Conservation (phyloP, 371 early-diverging fungal species). For the Chytridium lagenaria region DNA sequence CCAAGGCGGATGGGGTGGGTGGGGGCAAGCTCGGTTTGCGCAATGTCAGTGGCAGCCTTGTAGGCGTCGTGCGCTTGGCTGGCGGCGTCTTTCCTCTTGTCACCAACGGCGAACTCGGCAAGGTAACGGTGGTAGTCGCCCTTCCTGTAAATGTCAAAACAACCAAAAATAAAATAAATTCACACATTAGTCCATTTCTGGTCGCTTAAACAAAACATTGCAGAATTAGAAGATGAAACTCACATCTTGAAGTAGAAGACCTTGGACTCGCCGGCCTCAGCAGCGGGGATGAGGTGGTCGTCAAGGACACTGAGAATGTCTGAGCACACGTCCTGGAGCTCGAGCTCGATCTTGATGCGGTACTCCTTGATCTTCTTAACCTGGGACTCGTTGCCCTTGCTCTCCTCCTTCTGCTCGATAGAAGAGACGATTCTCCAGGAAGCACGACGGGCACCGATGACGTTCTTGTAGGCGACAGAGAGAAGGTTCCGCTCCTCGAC, state of each 20-base stretch:
- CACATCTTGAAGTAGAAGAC: conserved; percentile 99
- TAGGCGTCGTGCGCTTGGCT: conserved; percentile 94
- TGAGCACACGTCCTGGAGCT: conserved; percentile 93
- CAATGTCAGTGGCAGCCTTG: conserved; percentile 94
- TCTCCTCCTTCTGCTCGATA: conserved; percentile 97
- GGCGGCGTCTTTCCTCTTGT: conserved; percentile 86
- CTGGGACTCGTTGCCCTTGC: conserved; percentile 85
- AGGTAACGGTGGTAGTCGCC: conserved; percentile 99
- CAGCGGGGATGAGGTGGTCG: conserved; percentile 85
- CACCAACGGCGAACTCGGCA: conserved; percentile 95
- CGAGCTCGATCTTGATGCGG: conserved; percentile 91
- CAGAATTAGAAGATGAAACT: conserved; percentile 25
- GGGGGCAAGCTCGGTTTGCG: conserved; percentile 91
- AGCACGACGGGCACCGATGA: conserved; percentile 98
- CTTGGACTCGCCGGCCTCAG: conserved; percentile 92
- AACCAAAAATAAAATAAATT: no score
- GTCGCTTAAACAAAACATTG: not conserved
- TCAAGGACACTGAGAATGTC: conserved; percentile 95
- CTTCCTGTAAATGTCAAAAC: conserved; percentile 87
- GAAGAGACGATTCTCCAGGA: conserved; percentile 99
- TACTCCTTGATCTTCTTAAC: conserved; percentile 90
- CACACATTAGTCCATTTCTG: no score
- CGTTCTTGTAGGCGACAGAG: conserved; percentile 99
- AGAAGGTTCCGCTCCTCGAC: conserved; percentile 98
- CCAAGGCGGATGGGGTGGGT: conserved; percentile 99